These are phyloP conservation scores for Polytrichum formosum DNA, from an alignment of 225 moss, liverwort and hornwort genomes.

Conservation along the genomic window DNA sequence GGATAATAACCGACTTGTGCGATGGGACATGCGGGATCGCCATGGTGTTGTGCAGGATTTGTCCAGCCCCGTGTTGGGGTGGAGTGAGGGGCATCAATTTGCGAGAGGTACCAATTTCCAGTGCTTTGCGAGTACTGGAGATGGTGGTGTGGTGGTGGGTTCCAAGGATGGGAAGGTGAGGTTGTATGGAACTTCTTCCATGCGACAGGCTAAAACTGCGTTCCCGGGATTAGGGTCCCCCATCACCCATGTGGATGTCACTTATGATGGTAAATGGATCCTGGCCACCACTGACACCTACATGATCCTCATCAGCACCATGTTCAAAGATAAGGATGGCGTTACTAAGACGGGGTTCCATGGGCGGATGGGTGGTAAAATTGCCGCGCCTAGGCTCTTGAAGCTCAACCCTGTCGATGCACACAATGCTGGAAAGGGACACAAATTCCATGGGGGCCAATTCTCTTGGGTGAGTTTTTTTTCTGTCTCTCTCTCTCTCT, in stretches of 20 bases:
- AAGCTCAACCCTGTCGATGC: conserved; percentile 61
- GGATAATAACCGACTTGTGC: conserved; percentile 57
- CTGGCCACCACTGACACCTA: conserved; percentile 65
- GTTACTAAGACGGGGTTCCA: conserved; percentile 49
- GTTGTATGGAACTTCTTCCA: conserved; percentile 57
- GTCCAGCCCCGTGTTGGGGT: conserved; percentile 53
- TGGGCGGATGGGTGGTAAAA: conserved; percentile 56
- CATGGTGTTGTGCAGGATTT: conserved; percentile 63
- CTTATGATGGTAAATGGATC: conserved; percentile 70
- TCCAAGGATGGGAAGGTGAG: conserved; percentile 63
- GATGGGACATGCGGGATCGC: conserved; percentile 70
- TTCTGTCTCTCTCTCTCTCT: background rate
- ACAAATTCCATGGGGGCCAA: conserved; percentile 64
- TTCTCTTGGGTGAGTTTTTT: conserved; percentile 49
- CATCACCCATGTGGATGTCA: conserved; percentile 69
- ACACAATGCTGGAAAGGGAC: conserved; percentile 53
- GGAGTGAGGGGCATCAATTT: conserved; percentile 67
- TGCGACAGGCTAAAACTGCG: conserved; percentile 67
- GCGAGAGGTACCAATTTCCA: conserved; percentile 62
- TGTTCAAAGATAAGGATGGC: conserved; percentile 68
- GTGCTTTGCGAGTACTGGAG: conserved; percentile 59
- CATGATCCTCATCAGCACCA: conserved; percentile 63
- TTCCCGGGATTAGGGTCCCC: conserved; percentile 69
- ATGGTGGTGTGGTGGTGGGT: conserved; percentile 61
- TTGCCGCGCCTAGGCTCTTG: conserved; percentile 60